Percentiles rank a stretch among this genome's conserved stretches.
phyloP scores from a whole-genome alignment of 306 rosid species.

The Cyclanthera cordifolia region DNA sequence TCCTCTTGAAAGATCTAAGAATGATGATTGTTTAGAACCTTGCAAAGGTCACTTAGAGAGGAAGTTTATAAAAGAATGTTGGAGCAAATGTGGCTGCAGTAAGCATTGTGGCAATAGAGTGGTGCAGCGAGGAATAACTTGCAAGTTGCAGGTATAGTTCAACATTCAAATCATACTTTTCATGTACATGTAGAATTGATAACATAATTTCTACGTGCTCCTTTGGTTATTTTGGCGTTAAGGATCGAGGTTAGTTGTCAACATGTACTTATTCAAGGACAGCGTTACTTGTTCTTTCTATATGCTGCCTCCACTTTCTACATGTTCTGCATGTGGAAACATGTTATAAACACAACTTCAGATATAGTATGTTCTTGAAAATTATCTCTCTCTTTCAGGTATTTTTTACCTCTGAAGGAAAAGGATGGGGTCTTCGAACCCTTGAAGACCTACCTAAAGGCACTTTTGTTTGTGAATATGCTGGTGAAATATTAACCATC shows the following conservation, averaged over 20 bases:
- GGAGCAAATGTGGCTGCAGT: slow-evolving; percentile 87
- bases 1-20: slow-evolving; percentile 58
- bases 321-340: background rate
- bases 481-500: slow-evolving; percentile 68
- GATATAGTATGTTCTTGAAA: background rate
- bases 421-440: slow-evolving; percentile 93
- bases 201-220: background rate
- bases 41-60: slow-evolving; percentile 86
- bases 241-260: background rate
- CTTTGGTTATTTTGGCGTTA: background rate
- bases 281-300: background rate
- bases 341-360: background rate
- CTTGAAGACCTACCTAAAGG: slow-evolving; percentile 86
- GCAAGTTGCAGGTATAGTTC: slow-evolving; percentile 65
- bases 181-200: background rate
- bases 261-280: background rate
- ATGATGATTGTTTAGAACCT: slow-evolving; percentile 56
- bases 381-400: slow-evolving; percentile 38
- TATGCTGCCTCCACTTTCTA: background rate
- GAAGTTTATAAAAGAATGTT: slow-evolving; percentile 79
- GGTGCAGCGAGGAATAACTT: slow-evolving; percentile 80
- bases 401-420: slow-evolving; percentile 64
- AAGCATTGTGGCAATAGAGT: slow-evolving; percentile 80
- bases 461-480: slow-evolving; percentile 76
- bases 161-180: background rate